Conservation (phyloP, 441 rosid genomes). For the Eruca vesicaria region DNA sequence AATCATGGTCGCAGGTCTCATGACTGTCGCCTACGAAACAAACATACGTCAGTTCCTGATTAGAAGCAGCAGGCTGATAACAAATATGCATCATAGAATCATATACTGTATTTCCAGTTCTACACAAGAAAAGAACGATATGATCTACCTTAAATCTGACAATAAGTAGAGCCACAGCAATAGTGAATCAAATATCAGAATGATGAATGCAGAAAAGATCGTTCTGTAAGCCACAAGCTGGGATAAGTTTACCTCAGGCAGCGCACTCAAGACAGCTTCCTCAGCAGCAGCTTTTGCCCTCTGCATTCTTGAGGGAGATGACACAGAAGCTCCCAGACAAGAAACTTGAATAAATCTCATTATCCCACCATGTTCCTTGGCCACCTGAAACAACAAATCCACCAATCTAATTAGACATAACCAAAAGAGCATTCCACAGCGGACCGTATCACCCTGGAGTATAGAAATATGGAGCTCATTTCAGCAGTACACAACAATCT, state of each 20-base stretch:
- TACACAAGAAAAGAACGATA: conserved; percentile 5
- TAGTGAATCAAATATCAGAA: not conserved
- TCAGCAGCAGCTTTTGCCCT: conserved; percentile 99
- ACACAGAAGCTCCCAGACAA: conserved; percentile 81
- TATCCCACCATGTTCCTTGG: conserved; percentile 98
- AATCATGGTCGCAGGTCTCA: conserved; percentile 93
- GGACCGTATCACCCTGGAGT: not conserved
- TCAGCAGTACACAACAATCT: not conserved
- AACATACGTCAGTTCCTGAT: conserved; percentile 10
- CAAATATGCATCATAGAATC: not conserved
- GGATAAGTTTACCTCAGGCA: no score
- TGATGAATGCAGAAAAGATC: not conserved
- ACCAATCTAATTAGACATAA: conserved; percentile 22
- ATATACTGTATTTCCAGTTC: not conserved
- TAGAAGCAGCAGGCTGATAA: conserved; percentile 12
- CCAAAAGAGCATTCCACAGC: conserved; percentile 13
- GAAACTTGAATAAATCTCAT: conserved; percentile 97
- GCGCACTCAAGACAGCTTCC: conserved; percentile 73
- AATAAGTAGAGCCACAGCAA: not conserved
- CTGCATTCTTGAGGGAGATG: conserved; percentile 88
- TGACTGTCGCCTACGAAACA: conserved; percentile 77
- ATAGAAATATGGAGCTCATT: conserved; percentile 1
- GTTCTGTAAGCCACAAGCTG: not conserved
- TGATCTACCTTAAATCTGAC: not conserved
- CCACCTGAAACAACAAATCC: conserved; percentile 55